Evolutionary conservation across 192 early-diverging fungal genomes (phyloP), one percentile per base, ranked within the genome.

Genomic region (Chytriomyces sp.): DNA sequence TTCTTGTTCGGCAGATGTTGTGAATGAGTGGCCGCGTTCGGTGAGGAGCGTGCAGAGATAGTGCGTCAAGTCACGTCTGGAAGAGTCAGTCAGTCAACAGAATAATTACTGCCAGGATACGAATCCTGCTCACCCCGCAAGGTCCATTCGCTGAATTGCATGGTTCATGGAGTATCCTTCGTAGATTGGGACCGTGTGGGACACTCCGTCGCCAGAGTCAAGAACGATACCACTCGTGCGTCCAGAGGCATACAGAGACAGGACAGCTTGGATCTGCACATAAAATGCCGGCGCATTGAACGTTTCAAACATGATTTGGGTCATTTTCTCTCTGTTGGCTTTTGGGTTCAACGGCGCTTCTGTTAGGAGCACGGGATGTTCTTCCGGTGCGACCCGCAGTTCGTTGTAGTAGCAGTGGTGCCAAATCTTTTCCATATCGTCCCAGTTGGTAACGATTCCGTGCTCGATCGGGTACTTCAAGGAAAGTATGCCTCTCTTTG

Each of bases 371-470:
- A 89, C 81, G 64, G 88, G 87, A 81, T 89, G 88, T 76, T 90
- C 87, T 83, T 90, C 87, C 57, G 89, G 87, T n/a, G 87, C 84
- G 45, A 90, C 89, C 78, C 87, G 89, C 43, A 90, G 85, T 70
- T 90, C 87, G 69, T 90, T 90, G 86, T 89, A 85, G 80, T 89
- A 89, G 67, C 86, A 85, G 83, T 88, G 87, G 80, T 88, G 86
- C 87, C 89, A 90, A 69, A 90, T 89, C 80, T 89, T 89, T 67
- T 90, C 89, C 89, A 90, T 90, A 77, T 90, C 89, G 61, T 90
- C 89, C 89, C 89, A 90, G 88, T 90, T 90, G 76, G 79, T 87
- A 44, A 90, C 86, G 77, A 89, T 89, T 67, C 89, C 89, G 83
- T 88, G 84, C 79, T 87, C 86, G 77, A 89, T 89, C 62, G 89